Evolutionary conservation across 345 rosid genomes (phyloP).

Genomic region (Syzygium aqueum): DNA sequence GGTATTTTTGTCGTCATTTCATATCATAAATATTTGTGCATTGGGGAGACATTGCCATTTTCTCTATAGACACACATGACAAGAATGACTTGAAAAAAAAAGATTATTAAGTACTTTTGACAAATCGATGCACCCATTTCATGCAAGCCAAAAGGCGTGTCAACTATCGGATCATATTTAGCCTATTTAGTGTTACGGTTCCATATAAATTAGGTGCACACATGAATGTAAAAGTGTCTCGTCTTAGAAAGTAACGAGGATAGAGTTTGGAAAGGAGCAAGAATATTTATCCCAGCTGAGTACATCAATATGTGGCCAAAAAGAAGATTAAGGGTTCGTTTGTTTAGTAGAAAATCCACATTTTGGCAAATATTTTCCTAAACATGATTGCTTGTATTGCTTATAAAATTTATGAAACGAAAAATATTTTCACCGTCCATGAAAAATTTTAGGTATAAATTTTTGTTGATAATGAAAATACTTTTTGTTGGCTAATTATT

Average conservation of each 20-base stretch:
- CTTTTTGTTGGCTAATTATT: too few relatives aligned
- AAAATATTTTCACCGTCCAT: too few relatives aligned
- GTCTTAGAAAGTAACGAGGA: background rate
- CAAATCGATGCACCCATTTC: background rate
- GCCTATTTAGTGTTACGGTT: background rate
- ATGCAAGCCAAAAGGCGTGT: background rate
- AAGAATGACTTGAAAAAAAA: background rate
- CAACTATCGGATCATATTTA: background rate
- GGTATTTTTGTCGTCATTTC: background rate
- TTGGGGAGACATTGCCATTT: background rate
- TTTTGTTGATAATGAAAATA: too few relatives aligned
- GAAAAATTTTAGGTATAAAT: too few relatives aligned
- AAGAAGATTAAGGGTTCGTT: background rate
- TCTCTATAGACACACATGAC: background rate
- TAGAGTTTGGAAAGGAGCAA: background rate
- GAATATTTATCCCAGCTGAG: background rate
- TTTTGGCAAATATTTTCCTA: too few relatives aligned
- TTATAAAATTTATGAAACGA: too few relatives aligned
- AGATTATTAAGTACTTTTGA: background rate
- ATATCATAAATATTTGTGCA: background rate
- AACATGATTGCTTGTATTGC: too few relatives aligned
- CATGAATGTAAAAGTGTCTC: background rate
- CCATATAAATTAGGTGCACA: background rate
- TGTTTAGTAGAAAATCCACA: too few relatives aligned
- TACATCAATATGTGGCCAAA: background rate